Conservation (phyloP, 352 stramenopile genomes). For the Pythium volutum region DNA sequence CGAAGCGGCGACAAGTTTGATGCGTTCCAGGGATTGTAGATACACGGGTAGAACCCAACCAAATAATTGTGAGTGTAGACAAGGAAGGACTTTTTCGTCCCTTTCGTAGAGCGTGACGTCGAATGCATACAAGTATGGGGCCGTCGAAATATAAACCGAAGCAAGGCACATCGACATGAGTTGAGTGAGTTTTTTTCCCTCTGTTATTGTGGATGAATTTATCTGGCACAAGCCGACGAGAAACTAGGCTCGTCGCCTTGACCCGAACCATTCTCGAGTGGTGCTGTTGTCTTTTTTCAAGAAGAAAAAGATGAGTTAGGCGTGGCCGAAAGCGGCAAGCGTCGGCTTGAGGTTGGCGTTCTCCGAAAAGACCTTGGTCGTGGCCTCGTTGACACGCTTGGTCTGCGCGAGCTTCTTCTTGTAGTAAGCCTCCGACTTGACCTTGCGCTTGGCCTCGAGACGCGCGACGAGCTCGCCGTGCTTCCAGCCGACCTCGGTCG, state of each 20-base stretch:
- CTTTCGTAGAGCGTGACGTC: constrained; percentile 14
- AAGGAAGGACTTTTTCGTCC: constrained; percentile 1
- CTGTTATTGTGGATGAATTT: constrained; percentile 26
- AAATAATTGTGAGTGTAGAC: constrained; percentile 1
- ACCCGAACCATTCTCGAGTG: constrained; percentile 3
- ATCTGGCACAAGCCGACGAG: background rate
- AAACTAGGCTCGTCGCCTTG: no score
- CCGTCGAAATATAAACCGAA: background rate
- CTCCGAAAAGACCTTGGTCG: constrained; percentile 87
- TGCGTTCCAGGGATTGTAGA: constrained; percentile 73
- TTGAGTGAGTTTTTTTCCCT: constrained; percentile 35
- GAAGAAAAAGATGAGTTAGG: constrained; percentile 39
- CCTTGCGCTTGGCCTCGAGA: constrained; percentile 92
- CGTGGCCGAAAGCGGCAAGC: constrained; percentile 75
- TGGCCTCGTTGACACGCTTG: constrained; percentile 88
- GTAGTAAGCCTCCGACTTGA: constrained; percentile 97
- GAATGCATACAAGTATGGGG: background rate
- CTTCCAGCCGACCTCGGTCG: constrained; percentile 96
- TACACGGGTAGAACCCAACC: background rate
- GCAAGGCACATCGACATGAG: background rate
- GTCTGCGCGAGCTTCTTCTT: constrained; percentile 93
- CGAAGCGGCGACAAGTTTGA: constrained; percentile 63
- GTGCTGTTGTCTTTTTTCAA: constrained; percentile 9
- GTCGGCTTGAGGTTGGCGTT: constrained; percentile 86
- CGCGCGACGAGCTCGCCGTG: constrained; percentile 93